Base-by-base conservation (phyloP, 2,329 filamentous ascomycete species). In the Fusarium sp. region DNA sequence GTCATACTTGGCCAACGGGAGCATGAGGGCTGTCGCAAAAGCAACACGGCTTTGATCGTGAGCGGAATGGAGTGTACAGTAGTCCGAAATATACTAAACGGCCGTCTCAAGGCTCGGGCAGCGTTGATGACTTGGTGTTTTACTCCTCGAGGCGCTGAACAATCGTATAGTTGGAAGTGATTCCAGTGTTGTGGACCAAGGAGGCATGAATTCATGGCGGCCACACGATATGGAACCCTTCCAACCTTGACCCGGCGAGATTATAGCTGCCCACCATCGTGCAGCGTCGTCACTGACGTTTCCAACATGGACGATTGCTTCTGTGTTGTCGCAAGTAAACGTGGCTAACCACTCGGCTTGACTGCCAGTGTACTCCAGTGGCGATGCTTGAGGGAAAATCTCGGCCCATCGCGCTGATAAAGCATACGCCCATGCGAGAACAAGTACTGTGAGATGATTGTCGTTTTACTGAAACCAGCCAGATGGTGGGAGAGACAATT, bases 401-500 rank as follows among this genome's bases (percentile, higher is more conserved):
- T 68, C 62, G n/a, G 58, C 37, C 62, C 56, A 68, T 44, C 62
- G 56, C 17, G 65, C 67, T 33, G 53, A 63, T 10, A 64, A 43
- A 45, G 52, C 54, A 62, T 66, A 64, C 4, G 56, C 58, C 62
- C 47, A 70, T 41, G 58, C 67, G 10, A 70, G 65, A 19, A 59
- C 62, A 6, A 70, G 57, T 22, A 66, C 48, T 27, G 50, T 32
- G n/a, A 35, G 32, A 39, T 50, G 45, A 23, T 60, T 50, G 1
- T 32, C 35, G 25, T 11, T 8, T 14, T 40, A 3, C 30, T 47
- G 27, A 25, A 60, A 48, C 44, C 56, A 56, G 20, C 25, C 3
- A 49, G 43, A 50, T 39, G 33, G 13, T 27, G 22, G 33, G 22
- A 39, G 33, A 39, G 33, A 8, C 13, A 6, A 39, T 11, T 39